Evolutionary conservation across 2,329 filamentous ascomycete species (phyloP).

Genomic region (Corynespora cassiicola): DNA sequence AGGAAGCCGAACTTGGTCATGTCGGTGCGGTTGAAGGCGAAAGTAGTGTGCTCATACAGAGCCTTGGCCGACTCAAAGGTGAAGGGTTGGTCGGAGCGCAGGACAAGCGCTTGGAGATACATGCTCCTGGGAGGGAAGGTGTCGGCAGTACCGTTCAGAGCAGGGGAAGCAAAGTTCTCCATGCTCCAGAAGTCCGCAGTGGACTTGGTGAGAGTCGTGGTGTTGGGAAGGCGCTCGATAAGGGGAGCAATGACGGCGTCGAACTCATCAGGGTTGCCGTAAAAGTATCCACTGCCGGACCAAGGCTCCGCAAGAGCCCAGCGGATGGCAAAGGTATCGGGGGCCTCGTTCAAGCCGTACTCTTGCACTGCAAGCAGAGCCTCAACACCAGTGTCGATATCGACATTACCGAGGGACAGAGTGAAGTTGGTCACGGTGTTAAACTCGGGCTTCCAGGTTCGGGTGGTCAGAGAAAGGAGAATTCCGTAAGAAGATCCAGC

Average conservation of each 20-base stretch:
- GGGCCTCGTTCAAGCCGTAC: conserved; percentile 18
- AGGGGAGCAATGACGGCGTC: conserved; percentile 16
- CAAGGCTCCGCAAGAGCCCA: conserved; percentile 20
- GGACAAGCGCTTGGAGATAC: conserved; percentile 20
- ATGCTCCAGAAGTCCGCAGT: conserved; percentile 20
- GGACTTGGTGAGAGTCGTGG: conserved; percentile 11
- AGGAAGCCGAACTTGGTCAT: conserved; percentile 19
- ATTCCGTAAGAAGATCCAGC: conserved; percentile 23
- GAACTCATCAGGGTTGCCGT: conserved; percentile 21
- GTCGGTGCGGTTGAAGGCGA: conserved; percentile 20
- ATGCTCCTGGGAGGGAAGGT: conserved; percentile 17
- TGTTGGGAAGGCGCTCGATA: conserved; percentile 17
- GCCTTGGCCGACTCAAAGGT: conserved; percentile 15
- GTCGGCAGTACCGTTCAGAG: conserved; percentile 14
- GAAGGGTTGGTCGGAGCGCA: conserved; percentile 16
- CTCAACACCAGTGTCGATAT: conserved; percentile 15
- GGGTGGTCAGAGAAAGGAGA: conserved; percentile 17
- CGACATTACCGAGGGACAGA: conserved; percentile 15
- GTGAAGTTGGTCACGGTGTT: conserved; percentile 19
- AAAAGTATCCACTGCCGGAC: conserved; percentile 21
- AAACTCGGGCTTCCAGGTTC: conserved; percentile 19
- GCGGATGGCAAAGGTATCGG: conserved; percentile 22
- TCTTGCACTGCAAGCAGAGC: conserved; percentile 21
- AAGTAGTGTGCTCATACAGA: conserved; percentile 15
- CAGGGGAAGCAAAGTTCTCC: conserved; percentile 15